Evolutionary conservation across 225 moss, liverwort and hornwort genomes (phyloP).

Genomic region (Pseudisothecium myosuroides): DNA sequence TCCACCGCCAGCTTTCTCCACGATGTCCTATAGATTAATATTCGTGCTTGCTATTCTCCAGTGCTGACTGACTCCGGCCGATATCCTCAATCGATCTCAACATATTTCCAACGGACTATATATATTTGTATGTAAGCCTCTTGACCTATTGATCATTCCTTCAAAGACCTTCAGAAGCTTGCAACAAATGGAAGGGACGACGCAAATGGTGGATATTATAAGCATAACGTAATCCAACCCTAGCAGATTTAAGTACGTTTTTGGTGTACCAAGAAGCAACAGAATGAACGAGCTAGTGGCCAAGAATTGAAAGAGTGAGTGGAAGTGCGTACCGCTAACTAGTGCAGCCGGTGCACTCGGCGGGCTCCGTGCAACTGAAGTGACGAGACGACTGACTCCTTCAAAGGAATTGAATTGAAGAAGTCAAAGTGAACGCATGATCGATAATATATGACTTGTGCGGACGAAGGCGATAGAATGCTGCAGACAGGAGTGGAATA

Average conservation of each 20-base stretch:
- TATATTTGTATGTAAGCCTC: not conserved
- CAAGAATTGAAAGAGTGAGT: not conserved
- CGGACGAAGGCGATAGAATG: not conserved
- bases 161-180: not conserved
- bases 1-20: not conserved
- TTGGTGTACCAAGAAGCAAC: not conserved
- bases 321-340: not conserved
- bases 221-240: not conserved
- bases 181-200: not conserved
- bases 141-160: not conserved
- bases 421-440: not conserved
- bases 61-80: not conserved
- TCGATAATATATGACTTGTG: not conserved
- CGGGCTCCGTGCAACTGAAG: not conserved
- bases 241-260: not conserved
- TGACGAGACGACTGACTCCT: not conserved
- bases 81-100: not conserved
- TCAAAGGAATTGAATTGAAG: not conserved
- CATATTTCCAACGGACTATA: not conserved
- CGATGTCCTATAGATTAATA: not conserved
- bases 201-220: not conserved
- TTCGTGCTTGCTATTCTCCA: not conserved
- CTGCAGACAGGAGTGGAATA: not conserved
- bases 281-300: not conserved
- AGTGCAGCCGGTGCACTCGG: not conserved